Conservation (phyloP, 2,329 filamentous ascomycete species). For the Colletotrichum sp. region DNA sequence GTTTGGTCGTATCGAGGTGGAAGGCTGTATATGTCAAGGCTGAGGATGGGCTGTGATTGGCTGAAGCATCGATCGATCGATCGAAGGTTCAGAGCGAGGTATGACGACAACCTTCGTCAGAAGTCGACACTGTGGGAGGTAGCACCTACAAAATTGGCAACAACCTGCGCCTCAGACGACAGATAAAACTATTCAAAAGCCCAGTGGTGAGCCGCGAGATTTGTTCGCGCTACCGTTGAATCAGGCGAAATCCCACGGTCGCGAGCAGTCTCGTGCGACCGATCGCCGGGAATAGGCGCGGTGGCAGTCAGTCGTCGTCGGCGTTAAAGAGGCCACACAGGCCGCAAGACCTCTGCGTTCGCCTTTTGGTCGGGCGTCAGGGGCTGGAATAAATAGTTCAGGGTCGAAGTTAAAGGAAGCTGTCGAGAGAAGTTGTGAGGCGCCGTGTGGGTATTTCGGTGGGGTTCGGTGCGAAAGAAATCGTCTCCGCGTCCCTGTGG, state of each 20-base stretch:
- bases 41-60: conserved; percentile 27
- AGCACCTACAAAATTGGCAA: neutral
- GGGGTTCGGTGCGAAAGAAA: neutral
- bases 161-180: neutral
- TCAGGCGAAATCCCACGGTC: too few species aligned
- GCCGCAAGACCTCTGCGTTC: neutral
- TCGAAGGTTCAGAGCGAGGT: conserved; percentile 22
- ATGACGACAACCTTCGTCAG: conserved; percentile 11
- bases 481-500: neutral
- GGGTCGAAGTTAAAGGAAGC: neutral
- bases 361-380: neutral
- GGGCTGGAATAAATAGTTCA: neutral
- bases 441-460: neutral
- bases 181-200: neutral
- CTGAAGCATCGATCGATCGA: conserved; percentile 36
- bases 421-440: neutral
- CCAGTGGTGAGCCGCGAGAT: neutral
- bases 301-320: neutral
- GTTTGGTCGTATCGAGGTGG: neutral
- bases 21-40: neutral
- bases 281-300: too few species aligned
- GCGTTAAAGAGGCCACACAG: neutral
- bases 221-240: too few species aligned
- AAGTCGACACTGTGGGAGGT: neutral
- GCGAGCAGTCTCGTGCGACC: too few species aligned